Evolutionary conservation across 768 basidiomycete genomes (phyloP), one percentile per base, ranked within the genome.

Genomic region (Filobasidium floriforme): DNA sequence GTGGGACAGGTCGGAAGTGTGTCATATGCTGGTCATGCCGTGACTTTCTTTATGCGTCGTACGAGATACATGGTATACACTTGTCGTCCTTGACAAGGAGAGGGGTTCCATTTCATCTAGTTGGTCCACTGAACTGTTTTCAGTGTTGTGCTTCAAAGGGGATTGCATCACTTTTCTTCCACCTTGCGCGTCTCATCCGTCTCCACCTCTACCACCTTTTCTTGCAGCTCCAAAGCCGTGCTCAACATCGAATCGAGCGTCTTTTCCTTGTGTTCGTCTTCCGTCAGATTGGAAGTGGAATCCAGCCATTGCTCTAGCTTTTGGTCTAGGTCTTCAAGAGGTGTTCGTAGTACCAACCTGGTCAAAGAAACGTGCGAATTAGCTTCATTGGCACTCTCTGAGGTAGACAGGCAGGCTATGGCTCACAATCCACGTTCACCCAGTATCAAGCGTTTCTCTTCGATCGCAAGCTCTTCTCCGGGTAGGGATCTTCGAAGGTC

Each of bases 381-480:
- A 57, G 24, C 24, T 32, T 57, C 24, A 26, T 28, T 4, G 24
- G 26, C 4, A 15, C 18, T 28, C 7, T 15, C 5, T n/a, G n/a
- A 22, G 6, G 22, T 2, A 15, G n/a, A 15, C 3, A 6, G 54
- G 22, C 7, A 57, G 22, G 26, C 24, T 6, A 6, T 5, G n/a
- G 82, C 88, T 74, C 74, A 90, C 89, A 90, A 82, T 72, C 88
- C 90, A 66, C 90, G 86, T 75, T 90, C 89, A 66, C 83, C 80
- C 15, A 91, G 81, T 3, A 88, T 87, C 63, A 88, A 84, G 32
- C 81, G 79, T 7, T 90, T 79, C 69, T 87, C 87, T 3, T 80
- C 79, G 22, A 80, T 73, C 1, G 84, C 83, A 54, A 92, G 75
- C 40, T 75, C 72, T 26, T 78, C 75, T 1, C 81, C 80, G 40